Base-by-base conservation (phyloP, 2,329 filamentous ascomycete species). In the Xylariaceae sp. region DNA sequence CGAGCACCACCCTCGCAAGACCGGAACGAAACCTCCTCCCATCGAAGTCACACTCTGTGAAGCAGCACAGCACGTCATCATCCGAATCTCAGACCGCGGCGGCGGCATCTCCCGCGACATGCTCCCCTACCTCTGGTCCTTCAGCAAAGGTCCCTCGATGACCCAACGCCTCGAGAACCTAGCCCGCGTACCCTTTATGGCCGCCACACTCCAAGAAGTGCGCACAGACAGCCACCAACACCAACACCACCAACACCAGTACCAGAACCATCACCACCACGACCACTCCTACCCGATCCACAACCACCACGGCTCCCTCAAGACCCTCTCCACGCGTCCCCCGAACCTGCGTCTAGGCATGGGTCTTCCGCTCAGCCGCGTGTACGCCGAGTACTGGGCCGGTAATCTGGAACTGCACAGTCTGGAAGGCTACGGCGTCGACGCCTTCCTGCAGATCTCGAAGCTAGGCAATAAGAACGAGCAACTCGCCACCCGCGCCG, bases 361-460 rank as follows among this genome's bases (percentile, higher is more conserved):
- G 82, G 94, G 94, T 1, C 75, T 99, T 55, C 94, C 94, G 0
- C 87, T 99, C 76, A 96, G 92, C 69, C 85, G 91, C 62, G 90
- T 97, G 2, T 99, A 97, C 74, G 92, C 93, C 34, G 93, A 97
- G 74, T 97, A 97, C 74, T 99, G 94, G 94, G 94, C 94, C 2
- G 94, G 94, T 23, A 94, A 85, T 68, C 77, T 99, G 7, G 89
- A 96, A 69, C 75, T 97, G 60, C 93, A 97, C 72, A 97, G 89
- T 70, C 77, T 99, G 6, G 93, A 97, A 71, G 95, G 94, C 0
- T 97, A 97, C 72, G 94, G 94, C 11, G 91, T 95, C 5, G 94
- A 99, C 76, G 92, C 90, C 0, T 99, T 99, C 71, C 76, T 99
- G 64, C 92, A 97, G 72, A 96, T 99, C 61, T 96, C 91, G 4